These are phyloP conservation scores for Ceratobasidium sp. DNA, from an alignment of 1,284 basidiomycete genomes.

Conservation along the genomic window DNA sequence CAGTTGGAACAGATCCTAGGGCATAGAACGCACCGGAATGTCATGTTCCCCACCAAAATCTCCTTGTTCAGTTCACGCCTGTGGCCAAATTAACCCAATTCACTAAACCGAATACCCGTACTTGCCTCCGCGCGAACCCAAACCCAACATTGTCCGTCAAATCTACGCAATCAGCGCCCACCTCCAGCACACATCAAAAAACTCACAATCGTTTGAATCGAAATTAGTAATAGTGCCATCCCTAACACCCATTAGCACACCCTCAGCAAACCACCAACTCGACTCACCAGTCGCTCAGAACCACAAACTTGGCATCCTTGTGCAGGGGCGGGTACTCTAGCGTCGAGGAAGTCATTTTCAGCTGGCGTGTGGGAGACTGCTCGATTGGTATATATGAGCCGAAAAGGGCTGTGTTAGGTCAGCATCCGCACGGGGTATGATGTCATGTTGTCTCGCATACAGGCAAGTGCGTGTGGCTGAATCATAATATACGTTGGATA, in stretches of 20 bases:
- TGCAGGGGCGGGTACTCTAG: constrained; percentile 81
- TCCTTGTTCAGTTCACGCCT: constrained; percentile 72
- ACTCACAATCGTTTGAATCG: constrained; percentile 88
- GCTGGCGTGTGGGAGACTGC: neutral
- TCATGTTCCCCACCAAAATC: constrained; percentile 67
- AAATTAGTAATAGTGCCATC: constrained; percentile 91
- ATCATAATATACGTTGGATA: too few relatives aligned
- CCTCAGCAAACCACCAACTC: constrained; percentile 5
- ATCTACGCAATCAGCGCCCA: constrained; percentile 52
- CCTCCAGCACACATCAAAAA: constrained; percentile 13
- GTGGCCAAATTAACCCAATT: neutral
- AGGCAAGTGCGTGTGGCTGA: too few relatives aligned
- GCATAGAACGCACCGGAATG: constrained; percentile 65
- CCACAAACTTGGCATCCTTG: constrained; percentile 81
- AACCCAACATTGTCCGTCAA: constrained; percentile 80
- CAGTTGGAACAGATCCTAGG: neutral
- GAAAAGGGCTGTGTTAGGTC: neutral
- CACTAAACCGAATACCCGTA: neutral
- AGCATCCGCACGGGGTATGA: neutral
- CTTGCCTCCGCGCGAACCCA: constrained; percentile 58
- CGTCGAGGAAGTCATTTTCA: constrained; percentile 47
- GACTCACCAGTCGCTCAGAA: constrained; percentile 86
- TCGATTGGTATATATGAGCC: neutral
- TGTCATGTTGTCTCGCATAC: constrained; percentile 20
- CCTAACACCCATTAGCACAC: constrained; percentile 53